Evolutionary conservation across 306 rosid genomes (phyloP), one percentile per base, ranked within the genome.

Genomic region (Luffa acutangula): DNA sequence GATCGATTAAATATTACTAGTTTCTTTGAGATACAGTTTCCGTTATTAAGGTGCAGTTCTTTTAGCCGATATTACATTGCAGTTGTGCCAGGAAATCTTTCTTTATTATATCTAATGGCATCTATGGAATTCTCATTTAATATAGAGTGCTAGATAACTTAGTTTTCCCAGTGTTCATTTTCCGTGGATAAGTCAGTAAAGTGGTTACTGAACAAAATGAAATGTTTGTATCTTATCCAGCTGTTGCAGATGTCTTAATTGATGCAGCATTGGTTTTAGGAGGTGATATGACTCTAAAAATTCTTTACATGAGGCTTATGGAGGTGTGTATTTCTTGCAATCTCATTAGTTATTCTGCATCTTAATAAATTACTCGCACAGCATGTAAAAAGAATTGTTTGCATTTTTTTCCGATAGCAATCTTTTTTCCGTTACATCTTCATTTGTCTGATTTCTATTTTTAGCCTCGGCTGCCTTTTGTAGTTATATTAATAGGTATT

Each of bases 231-330:
- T 66, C 8, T 72, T 90, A 85, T 52, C 86, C 90, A 96, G 99
- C 99, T 75, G 96, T 93, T 88, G 98, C 99, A 15, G 99, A 96
- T 90, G 98, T 93, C 81, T 89, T 96, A 85, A 91, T 91, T 51
- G 99, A 96, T 65, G 99, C 96, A 48, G 97, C 99, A n/a, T 91
- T 88, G 66, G 99, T 96, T 88, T 92, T 96, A 48, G 94, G 98
- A 58, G 98, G 99, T 48, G 98, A 96, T 84, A 88, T 89, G 45
- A 87, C 99, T 2, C 90, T 93, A 73, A 90, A 87, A 87, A 93
- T 96, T 87, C 88, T 96, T 42, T 93, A 90, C 81, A 78, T 83
- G 88, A 96, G 88, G 84, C 99, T 96, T 83, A 85, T 91, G 59
- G 97, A 96, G 99, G 99, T 96, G 82, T 56, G 91, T 83, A 46